Percentiles rank a stretch among this genome's conserved stretches.
phyloP scores from a whole-genome alignment of 495 filamentous ascomycete genomes.

The Bryoglossum gracile region DNA sequence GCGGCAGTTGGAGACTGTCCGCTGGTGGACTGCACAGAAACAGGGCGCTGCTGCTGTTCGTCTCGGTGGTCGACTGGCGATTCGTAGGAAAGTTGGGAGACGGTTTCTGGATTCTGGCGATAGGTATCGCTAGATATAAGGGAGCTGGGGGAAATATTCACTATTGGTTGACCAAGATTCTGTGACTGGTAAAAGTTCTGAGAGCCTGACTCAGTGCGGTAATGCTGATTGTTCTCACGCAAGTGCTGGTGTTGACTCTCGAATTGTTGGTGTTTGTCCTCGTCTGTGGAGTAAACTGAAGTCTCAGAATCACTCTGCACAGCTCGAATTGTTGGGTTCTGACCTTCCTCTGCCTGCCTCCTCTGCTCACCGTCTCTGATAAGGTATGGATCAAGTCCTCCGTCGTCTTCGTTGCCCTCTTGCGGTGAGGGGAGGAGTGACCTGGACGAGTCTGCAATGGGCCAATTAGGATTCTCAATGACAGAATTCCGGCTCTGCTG shows the following conservation, averaged over 20 bases:
- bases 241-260: conserved; percentile 17
- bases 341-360: conserved; percentile 18
- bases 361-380: conserved; percentile 4
- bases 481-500: conserved; percentile 32
- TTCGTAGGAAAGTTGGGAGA: conserved; percentile 58
- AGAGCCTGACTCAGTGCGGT: conserved; percentile 13
- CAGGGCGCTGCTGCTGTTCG: conserved; percentile 38
- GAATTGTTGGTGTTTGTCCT: conserved; percentile 16
- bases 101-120: conserved; percentile 41
- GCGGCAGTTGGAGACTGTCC: conserved; percentile 35
- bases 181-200: conserved; percentile 19
- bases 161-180: conserved; percentile 12
- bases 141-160: conserved; percentile 27
- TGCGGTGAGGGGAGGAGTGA: conserved; percentile 26
- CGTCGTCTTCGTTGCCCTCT: conserved; percentile 24
- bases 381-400: conserved; percentile 23
- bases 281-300: conserved; percentile 8
- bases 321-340: conserved; percentile 25
- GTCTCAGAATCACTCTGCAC: conserved; percentile 12
- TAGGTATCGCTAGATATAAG: conserved; percentile 30
- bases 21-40: conserved; percentile 26
- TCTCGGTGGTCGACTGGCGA: conserved; percentile 34
- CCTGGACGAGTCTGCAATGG: conserved; percentile 22
- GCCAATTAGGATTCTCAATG: conserved; percentile 34
- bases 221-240: conserved; percentile 12